Evolutionary conservation across 495 filamentous ascomycete genomes (phyloP).

Genomic region (Penicillium desertorum): DNA sequence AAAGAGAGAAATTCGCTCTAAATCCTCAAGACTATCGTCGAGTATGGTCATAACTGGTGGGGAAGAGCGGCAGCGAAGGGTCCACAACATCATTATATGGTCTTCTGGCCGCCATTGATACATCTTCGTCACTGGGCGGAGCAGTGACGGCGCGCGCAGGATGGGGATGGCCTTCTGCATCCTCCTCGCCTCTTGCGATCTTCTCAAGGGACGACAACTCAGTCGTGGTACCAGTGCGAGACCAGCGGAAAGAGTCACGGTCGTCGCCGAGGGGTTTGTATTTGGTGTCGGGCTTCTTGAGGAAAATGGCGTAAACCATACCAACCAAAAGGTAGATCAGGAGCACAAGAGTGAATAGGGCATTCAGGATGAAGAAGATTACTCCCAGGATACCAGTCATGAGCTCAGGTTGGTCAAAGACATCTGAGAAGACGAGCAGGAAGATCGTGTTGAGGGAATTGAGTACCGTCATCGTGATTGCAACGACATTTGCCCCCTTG

Average conservation of each 20-base stretch:
- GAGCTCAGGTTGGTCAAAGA: slow-evolving; percentile 78
- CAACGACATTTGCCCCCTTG: slow-evolving; percentile 94
- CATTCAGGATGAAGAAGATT: slow-evolving; percentile 89
- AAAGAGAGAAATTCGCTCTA: background rate
- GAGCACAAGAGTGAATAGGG: slow-evolving; percentile 81
- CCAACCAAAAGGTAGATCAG: slow-evolving; percentile 84
- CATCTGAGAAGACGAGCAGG: slow-evolving; percentile 73
- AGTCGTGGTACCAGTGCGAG: slow-evolving; percentile 70
- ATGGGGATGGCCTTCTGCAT: slow-evolving; percentile 61
- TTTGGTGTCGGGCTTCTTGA: slow-evolving; percentile 90
- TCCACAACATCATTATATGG: slow-evolving; percentile 42
- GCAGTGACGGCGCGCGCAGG: slow-evolving; percentile 72
- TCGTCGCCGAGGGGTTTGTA: slow-evolving; percentile 96
- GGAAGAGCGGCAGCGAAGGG: slow-evolving; percentile 59
- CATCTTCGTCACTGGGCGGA: slow-evolving; percentile 52
- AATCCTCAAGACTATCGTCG: slow-evolving; percentile 2
- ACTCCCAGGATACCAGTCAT: slow-evolving; percentile 92
- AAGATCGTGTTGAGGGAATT: slow-evolving; percentile 91
- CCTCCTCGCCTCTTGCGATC: slow-evolving; percentile 77
- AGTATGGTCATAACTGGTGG: slow-evolving; percentile 24
- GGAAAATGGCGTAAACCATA: slow-evolving; percentile 75
- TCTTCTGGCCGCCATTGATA: slow-evolving; percentile 30
- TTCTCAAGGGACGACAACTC: slow-evolving; percentile 91
- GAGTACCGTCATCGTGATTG: slow-evolving; percentile 81
- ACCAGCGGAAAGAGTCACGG: slow-evolving; percentile 95